Evolutionary conservation across 768 basidiomycete genomes (phyloP).

Genomic region (Leccinum subgranulosum): DNA sequence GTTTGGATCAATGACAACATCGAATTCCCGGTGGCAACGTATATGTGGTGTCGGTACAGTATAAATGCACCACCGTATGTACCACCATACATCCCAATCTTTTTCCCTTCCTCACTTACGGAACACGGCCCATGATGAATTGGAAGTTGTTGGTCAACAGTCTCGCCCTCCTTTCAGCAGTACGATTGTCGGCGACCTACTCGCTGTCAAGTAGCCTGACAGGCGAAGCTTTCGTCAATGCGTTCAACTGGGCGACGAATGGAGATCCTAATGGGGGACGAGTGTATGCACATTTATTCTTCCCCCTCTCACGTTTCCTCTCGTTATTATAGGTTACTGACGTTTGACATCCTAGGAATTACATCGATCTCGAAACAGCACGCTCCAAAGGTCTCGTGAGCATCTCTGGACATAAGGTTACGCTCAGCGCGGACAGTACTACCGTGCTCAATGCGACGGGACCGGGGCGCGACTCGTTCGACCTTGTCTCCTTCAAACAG

Average conservation of each 20-base stretch:
- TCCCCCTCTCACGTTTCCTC: not conserved
- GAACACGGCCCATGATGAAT: not conserved
- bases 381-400: constrained; percentile 56
- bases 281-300: constrained; percentile 15
- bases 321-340: not conserved
- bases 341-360: constrained; percentile 30
- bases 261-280: constrained; percentile 31
- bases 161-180: constrained; percentile 9
- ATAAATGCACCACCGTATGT: not conserved
- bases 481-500: constrained; percentile 27
- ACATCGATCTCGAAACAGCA: constrained; percentile 48
- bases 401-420: constrained; percentile 41
- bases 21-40: not conserved
- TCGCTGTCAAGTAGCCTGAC: constrained; percentile 40
- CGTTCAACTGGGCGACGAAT: constrained; percentile 25
- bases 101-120: not conserved
- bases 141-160: not conserved
- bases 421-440: constrained; percentile 33
- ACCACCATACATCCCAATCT: not conserved
- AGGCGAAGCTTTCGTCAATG: constrained; percentile 47
- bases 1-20: not conserved
- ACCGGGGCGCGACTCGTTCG: constrained; percentile 38
- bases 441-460: constrained; percentile 28
- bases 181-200: constrained; percentile 42
- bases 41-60: not conserved